A percentile compares a stretch with the other conserved stretches of the same genome.
Evolutionary conservation across 164 flowering plant genomes (phyloP).

Genomic region (Aristolochia contorta): DNA sequence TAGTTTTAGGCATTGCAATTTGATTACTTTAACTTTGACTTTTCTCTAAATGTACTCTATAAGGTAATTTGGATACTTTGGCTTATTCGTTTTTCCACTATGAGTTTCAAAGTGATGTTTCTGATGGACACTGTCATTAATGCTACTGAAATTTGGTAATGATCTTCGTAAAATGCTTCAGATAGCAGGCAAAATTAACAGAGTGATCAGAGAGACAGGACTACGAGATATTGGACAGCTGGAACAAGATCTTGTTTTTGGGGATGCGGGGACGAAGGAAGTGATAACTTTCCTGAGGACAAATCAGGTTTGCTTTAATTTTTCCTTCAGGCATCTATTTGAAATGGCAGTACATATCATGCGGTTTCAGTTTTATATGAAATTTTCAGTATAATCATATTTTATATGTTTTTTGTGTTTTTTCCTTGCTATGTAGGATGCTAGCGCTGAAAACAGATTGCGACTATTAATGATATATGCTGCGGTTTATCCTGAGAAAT

Average conservation of each 20-base stretch:
- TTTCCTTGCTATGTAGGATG: slow-evolving; percentile 45
- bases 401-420: background rate
- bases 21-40: too few species aligned
- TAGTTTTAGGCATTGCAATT: too few species aligned
- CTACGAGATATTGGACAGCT: slow-evolving; percentile 89
- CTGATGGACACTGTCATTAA: background rate
- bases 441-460: slow-evolving; percentile 64
- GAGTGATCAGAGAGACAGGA: slow-evolving; percentile 54
- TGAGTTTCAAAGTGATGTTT: background rate
- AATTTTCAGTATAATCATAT: too few species aligned
- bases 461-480: slow-evolving; percentile 93
- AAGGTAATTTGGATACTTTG: background rate
- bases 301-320: slow-evolving; percentile 40
- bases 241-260: slow-evolving; percentile 95
- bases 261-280: slow-evolving; percentile 94
- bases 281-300: slow-evolving; percentile 64
- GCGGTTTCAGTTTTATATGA: background rate
- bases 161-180: slow-evolving; percentile 16
- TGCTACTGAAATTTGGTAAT: background rate
- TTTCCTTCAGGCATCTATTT: background rate
- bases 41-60: background rate
- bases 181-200: slow-evolving; percentile 90
- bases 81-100: background rate
- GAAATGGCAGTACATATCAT: background rate
- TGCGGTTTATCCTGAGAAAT: slow-evolving; percentile 79